phyloP scores from a whole-genome alignment of 495 filamentous ascomycete species.

The Durotheca rogersii region DNA sequence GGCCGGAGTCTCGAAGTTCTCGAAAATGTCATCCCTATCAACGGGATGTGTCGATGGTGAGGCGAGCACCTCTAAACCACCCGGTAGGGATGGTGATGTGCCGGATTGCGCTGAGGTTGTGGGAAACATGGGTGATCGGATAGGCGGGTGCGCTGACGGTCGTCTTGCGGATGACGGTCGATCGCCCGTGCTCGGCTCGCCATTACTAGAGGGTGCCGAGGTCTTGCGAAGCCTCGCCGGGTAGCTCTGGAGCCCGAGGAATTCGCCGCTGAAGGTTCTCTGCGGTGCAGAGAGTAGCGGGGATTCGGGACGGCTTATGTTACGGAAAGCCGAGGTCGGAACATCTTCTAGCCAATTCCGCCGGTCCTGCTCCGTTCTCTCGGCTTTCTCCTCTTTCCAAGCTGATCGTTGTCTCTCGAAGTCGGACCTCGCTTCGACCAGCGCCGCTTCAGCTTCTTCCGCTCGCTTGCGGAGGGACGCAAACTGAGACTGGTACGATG shows the following conservation, averaged over 20 bases:
- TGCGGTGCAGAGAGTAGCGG: conserved; percentile 44
- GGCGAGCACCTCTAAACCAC: conserved; percentile 31
- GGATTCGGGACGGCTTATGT: conserved; percentile 48
- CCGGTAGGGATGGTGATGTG: conserved; percentile 25
- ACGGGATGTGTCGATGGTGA: conserved; percentile 57
- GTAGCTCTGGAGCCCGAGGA: conserved; percentile 46
- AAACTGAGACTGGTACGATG: conserved; percentile 63
- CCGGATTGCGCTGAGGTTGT: conserved; percentile 14
- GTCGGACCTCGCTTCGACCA: conserved; percentile 51
- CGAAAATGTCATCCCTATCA: conserved; percentile 70
- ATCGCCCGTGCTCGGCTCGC: conserved; percentile 39
- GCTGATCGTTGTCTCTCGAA: conserved; percentile 55
- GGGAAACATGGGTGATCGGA: conserved; percentile 36
- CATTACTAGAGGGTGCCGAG: conserved; percentile 48
- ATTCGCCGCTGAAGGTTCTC: conserved; percentile 51
- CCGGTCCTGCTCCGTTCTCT: conserved; percentile 67
- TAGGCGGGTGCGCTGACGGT: conserved; percentile 42
- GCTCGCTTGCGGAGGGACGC: conserved; percentile 63
- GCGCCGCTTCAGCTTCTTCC: conserved; percentile 63
- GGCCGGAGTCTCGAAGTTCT: conserved; percentile 55
- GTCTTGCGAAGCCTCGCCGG: conserved; percentile 45
- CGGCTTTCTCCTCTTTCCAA: conserved; percentile 69
- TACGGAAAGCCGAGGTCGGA: conserved; percentile 40
- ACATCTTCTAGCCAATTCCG: conserved; percentile 69
- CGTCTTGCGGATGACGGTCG: conserved; percentile 35